Evolutionary conservation across 164 flowering plant genomes (phyloP).

Genomic region (Magnolia sinica): DNA sequence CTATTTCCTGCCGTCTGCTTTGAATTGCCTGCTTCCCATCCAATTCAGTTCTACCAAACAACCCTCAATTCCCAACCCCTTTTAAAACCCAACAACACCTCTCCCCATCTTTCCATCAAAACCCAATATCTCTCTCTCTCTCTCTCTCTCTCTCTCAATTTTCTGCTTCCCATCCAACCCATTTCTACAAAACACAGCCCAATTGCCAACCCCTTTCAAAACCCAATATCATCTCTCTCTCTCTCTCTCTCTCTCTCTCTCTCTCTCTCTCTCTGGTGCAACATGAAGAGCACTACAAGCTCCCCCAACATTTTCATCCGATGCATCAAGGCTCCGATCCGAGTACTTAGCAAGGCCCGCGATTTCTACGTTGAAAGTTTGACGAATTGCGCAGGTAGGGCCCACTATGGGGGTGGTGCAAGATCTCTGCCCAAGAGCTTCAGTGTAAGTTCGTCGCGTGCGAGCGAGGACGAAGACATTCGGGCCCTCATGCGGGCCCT

Average conservation of each 20-base stretch:
- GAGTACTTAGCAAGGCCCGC: constrained; percentile 4
- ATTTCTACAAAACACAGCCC: not conserved
- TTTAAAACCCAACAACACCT: not conserved
- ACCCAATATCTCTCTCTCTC: not conserved
- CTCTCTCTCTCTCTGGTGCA: not conserved
- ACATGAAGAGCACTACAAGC: not conserved
- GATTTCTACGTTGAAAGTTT: constrained; percentile 13
- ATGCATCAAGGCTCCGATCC: constrained; percentile 12
- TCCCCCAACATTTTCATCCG: not conserved
- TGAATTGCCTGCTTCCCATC: not conserved
- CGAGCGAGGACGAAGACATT: constrained; percentile 9
- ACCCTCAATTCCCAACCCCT: not conserved
- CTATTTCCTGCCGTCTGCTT: not conserved
- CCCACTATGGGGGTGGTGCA: not conserved
- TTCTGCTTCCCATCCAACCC: not conserved
- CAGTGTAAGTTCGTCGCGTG: constrained; percentile 5
- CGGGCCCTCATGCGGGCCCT: not conserved
- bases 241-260: not conserved
- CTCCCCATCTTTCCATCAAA: not conserved
- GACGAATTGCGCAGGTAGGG: constrained; percentile 7
- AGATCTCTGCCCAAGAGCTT: constrained; percentile 7
- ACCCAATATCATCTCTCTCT: not conserved
- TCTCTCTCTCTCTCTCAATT: not conserved
- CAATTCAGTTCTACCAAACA: not conserved
- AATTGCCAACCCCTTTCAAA: not conserved